phyloP scores from a whole-genome alignment of 306 rosid genomes.

The Acmispon strigosus region DNA sequence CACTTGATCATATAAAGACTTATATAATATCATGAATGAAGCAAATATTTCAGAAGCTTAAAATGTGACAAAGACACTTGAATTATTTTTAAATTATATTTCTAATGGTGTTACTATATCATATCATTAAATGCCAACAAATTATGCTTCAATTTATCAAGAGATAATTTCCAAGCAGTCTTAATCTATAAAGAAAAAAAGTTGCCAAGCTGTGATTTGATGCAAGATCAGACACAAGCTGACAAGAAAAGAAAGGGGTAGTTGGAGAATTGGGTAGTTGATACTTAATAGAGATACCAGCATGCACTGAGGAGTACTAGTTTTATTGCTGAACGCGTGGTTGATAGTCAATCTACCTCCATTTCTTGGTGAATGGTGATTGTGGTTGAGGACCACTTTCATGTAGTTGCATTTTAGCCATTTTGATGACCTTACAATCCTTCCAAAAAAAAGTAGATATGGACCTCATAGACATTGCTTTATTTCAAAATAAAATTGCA shows the following conservation, averaged over 20 bases:
- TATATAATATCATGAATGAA: no score
- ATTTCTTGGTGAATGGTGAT: background rate
- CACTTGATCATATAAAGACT: no score
- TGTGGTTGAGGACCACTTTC: conserved; percentile 13
- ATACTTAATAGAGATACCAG: background rate
- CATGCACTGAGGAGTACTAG: background rate
- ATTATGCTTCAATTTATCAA: background rate
- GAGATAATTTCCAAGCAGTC: background rate
- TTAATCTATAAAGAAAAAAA: background rate
- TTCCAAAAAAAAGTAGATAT: background rate
- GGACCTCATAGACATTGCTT: conserved; percentile 26
- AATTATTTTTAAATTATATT: no score
- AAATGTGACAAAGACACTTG: no score
- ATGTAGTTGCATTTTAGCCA: background rate
- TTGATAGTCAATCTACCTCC: background rate
- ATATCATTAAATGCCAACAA: background rate
- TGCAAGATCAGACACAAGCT: conserved; percentile 5
- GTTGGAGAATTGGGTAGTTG: conserved; percentile 20
- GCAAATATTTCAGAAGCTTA: no score
- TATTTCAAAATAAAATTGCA: conserved; percentile 6
- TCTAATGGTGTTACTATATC: background rate
- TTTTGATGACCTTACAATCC: background rate
- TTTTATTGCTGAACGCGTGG: conserved; percentile 4
- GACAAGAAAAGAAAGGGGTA: conserved; percentile 1
- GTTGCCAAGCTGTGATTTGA: conserved; percentile 14